These are phyloP conservation scores for Pythium chondricola DNA, from an alignment of 352 stramenopile genomes.

Conservation along the genomic window DNA sequence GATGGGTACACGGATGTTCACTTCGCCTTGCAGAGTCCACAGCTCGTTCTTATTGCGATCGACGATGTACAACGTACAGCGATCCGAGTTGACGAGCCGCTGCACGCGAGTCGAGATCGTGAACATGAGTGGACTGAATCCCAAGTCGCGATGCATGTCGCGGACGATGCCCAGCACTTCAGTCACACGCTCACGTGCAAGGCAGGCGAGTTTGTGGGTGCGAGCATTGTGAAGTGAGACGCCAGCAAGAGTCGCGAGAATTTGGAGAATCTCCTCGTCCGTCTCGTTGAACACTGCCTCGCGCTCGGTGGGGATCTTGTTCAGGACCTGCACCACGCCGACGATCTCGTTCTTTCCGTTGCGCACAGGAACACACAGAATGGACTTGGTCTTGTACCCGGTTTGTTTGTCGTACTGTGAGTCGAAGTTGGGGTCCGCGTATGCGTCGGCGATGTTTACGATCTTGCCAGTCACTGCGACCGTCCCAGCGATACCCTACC, in stretches of 20 bases:
- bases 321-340: constrained; percentile 88
- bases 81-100: constrained; percentile 85
- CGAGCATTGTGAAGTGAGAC: constrained; percentile 85
- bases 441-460: constrained; percentile 91
- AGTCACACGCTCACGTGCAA: constrained; percentile 56
- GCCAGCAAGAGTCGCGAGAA: constrained; percentile 80
- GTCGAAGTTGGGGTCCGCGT: constrained; percentile 92
- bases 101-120: constrained; percentile 88
- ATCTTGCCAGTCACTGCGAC: constrained; percentile 73
- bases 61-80: constrained; percentile 90
- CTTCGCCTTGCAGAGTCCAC: constrained; percentile 86
- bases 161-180: constrained; percentile 87
- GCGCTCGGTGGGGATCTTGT: constrained; percentile 67
- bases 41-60: constrained; percentile 87
- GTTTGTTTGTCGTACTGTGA: constrained; percentile 87
- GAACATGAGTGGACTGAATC: constrained; percentile 89
- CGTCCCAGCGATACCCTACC: constrained; percentile 82
- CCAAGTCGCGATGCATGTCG: constrained; percentile 86
- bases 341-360: constrained; percentile 76
- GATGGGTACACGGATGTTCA: constrained; percentile 85
- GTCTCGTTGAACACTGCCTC: constrained; percentile 65
- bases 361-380: constrained; percentile 89
- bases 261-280: constrained; percentile 86
- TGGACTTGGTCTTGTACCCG: constrained; percentile 87
- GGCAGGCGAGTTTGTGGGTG: constrained; percentile 47